Percentiles rank a stretch among this genome's conserved stretches.
phyloP scores from a whole-genome alignment of 306 rosid species.

The Acacia crassicarpa region DNA sequence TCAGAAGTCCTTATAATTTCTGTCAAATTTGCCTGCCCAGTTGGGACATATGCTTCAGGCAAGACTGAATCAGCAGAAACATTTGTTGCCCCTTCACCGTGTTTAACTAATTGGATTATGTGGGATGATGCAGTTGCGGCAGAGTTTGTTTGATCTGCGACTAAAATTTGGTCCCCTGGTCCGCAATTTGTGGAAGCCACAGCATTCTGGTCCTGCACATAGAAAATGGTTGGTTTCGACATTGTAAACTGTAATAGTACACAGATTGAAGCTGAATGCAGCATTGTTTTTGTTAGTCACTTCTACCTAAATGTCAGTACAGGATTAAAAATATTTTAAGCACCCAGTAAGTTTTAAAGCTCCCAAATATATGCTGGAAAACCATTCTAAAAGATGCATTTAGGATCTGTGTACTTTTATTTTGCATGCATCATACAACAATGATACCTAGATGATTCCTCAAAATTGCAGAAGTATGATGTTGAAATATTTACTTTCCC shows the following conservation, averaged over 20 bases:
- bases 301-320: neutral
- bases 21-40: conserved; percentile 43
- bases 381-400: neutral
- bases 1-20: conserved; percentile 52
- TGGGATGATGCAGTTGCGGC: conserved; percentile 50
- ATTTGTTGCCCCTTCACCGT: conserved; percentile 43
- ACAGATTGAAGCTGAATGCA: neutral
- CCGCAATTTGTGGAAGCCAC: conserved; percentile 42
- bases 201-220: conserved; percentile 55
- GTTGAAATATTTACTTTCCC: neutral
- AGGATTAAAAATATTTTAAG: neutral
- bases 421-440: neutral
- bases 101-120: conserved; percentile 46
- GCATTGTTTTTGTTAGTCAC: neutral
- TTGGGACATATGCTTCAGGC: conserved; percentile 55
- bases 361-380: neutral
- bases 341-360: neutral
- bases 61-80: conserved; percentile 49
- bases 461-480: no score
- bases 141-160: conserved; percentile 55
- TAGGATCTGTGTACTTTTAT: neutral
- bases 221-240: conserved; percentile 15
- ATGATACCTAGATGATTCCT: neutral
- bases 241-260: neutral
- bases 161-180: conserved; percentile 48